phyloP scores from a whole-genome alignment of 192 early-diverging fungal genomes.

The Coemansia biformis region DNA sequence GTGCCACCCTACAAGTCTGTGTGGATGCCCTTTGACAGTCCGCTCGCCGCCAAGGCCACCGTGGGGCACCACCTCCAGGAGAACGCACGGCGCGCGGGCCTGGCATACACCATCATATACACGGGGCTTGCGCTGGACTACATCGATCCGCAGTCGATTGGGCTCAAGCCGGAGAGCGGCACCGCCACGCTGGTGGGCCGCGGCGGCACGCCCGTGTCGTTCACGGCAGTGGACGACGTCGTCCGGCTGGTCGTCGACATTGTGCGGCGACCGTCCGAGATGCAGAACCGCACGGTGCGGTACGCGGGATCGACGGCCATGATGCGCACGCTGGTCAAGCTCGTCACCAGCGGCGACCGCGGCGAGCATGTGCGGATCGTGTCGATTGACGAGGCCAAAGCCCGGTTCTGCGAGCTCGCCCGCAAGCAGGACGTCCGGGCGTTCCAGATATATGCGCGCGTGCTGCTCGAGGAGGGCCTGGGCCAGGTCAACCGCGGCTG shows the following conservation, averaged over 20 bases:
- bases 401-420: conserved; percentile 26
- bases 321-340: conserved; percentile 40
- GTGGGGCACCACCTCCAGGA: conserved; percentile 20
- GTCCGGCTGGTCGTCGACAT: conserved; percentile 18
- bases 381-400: conserved; percentile 28
- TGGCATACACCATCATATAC: conserved; percentile 37
- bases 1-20: conserved; percentile 22
- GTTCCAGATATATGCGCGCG: conserved; percentile 29
- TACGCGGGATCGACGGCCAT: conserved; percentile 29
- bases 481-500: conserved; percentile 27
- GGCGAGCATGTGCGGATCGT: conserved; percentile 33
- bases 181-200: conserved; percentile 41
- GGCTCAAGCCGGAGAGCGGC: conserved; percentile 14
- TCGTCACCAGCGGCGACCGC: conserved; percentile 25
- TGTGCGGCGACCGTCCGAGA: conserved; percentile 26
- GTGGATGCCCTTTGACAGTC: conserved; percentile 36
- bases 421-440: conserved; percentile 23
- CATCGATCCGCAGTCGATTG: conserved; percentile 29
- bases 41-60: conserved; percentile 25
- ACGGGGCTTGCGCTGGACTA: conserved; percentile 46
- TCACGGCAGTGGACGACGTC: conserved; percentile 24
- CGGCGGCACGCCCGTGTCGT: conserved; percentile 29
- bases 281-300: conserved; percentile 32
- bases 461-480: conserved; percentile 45
- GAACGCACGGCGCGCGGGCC: conserved; percentile 7